These are phyloP conservation scores for Houttuynia cordata DNA, from an alignment of 164 flowering plant genomes.

Conservation along the genomic window DNA sequence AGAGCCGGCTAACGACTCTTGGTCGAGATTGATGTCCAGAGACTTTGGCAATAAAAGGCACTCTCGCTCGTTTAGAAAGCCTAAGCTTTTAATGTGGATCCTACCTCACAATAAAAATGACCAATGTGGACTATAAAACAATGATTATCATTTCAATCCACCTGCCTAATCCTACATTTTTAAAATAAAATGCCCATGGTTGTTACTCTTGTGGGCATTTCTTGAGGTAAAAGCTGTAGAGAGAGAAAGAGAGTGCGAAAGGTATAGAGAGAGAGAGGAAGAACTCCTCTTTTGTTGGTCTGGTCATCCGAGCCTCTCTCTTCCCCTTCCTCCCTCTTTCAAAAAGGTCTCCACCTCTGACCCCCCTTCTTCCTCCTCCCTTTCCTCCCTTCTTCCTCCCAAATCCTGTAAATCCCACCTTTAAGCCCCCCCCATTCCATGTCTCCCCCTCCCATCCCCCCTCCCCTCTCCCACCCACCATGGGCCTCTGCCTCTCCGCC, in stretches of 20 bases:
- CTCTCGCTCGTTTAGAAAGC: no score
- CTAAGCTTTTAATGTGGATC: no score
- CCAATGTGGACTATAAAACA: no score
- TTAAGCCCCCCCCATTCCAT: background rate
- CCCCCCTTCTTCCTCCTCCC: constrained; percentile 2
- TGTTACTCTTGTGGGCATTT: no score
- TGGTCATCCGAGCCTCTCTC: background rate
- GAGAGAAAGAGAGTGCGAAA: background rate
- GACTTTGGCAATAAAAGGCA: no score
- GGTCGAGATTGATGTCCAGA: no score
- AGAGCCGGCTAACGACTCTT: no score
- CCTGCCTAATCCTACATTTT: no score
- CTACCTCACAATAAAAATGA: no score
- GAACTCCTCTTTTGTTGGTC: background rate
- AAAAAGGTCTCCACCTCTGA: constrained; percentile 14
- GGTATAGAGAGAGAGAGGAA: background rate
- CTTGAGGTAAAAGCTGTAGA: background rate
- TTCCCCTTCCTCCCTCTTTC: constrained; percentile 1
- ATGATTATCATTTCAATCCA: no score
- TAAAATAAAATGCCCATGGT: no score
- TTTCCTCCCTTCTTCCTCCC: constrained; percentile 5
- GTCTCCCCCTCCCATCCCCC: background rate
- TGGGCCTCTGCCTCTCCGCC: constrained; percentile 84
- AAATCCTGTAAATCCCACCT: background rate
- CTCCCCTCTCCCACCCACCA: constrained; percentile 12